Base-by-base conservation (phyloP, 2,329 filamentous ascomycete genomes). In the Lasiodiplodia hormozganensis region DNA sequence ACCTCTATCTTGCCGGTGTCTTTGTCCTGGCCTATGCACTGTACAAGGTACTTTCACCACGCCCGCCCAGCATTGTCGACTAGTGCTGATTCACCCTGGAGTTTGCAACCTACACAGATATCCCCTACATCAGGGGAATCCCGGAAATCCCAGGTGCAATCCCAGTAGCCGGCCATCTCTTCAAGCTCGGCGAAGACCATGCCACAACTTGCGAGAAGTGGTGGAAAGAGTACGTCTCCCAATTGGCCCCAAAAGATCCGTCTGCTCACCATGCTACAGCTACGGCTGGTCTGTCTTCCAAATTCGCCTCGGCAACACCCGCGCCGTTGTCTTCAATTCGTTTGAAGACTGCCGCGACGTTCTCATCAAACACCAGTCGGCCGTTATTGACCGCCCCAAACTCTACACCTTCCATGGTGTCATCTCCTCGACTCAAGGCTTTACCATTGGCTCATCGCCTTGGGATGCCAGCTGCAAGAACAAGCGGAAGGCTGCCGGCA, bases 401-500 rank as follows among this genome's bases (percentile, higher is more conserved):
- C 76, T 86, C 1, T 86, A 85, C 71, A 86, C 85, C 0, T 87
- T 87, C 73, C 85, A 87, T 70, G 84, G 83, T 2, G 77, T 86
- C 60, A 85, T 87, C 18, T 83, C 80, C 71, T 80, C 76, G 14
- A 85, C 83, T 0, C 84, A 87, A 70, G 85, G 85, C 0, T 87
- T 86, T 75, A 87, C 85, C 0, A 86, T 87, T 62, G 85, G 85
- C n/a, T 82, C 80, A 5, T 83, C 80, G 2, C 85, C 85, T 0
- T 86, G 85, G 85, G 84, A 86, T 65, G 82, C 85, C 25, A 84
- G 81, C 43, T 86, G 84, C 74, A 83, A 82, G 71, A 86, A 84
- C 70, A 85, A 85, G 72, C 79, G 85, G 0, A 86, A 85, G 70
- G 84, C 84, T 1, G 82, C 84, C 0, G 83, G 83, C 1, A 82